A percentile compares a stretch with the other conserved stretches of the same genome.
Conservation (phyloP, 2,329 filamentous ascomycete species). For the Alternaria solani region DNA sequence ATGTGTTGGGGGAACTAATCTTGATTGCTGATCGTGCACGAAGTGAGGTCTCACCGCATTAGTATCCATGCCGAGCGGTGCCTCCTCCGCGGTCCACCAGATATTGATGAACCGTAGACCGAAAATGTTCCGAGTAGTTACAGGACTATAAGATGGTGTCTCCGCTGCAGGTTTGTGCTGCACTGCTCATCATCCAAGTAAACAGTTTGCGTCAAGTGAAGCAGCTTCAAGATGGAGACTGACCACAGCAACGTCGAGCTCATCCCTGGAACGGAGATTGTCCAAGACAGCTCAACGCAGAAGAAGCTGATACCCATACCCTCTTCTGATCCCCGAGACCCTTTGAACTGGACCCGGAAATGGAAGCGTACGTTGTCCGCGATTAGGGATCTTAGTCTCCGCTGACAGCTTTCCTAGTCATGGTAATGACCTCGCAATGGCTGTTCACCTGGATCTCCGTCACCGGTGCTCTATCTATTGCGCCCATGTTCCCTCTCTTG, state of each 20-base stretch:
- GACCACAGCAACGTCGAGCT: slow-evolving; percentile 23
- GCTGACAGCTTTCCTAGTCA: slow-evolving; percentile 30
- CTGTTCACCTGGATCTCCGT: slow-evolving; percentile 56
- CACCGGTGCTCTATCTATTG: slow-evolving; percentile 54
- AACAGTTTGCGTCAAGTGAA: background rate
- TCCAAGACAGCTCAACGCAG: slow-evolving; percentile 33
- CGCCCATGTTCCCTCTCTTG: slow-evolving; percentile 55
- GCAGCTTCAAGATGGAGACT: slow-evolving; percentile 20
- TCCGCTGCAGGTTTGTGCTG: background rate
- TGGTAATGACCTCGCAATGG: slow-evolving; percentile 50
- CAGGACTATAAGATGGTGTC: background rate
- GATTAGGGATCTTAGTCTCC: background rate
- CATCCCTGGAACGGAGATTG: slow-evolving; percentile 43
- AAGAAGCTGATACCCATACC: slow-evolving; percentile 41
- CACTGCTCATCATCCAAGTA: background rate
- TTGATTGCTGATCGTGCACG: slow-evolving; percentile 4
- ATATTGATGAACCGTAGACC: background rate
- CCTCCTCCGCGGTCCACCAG: slow-evolving; percentile 5
- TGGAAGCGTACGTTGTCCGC: slow-evolving; percentile 42
- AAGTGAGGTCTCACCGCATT: slow-evolving; percentile 6
- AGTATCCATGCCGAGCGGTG: background rate
- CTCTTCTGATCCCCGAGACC: slow-evolving; percentile 46
- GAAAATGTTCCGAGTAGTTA: background rate
- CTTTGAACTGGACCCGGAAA: slow-evolving; percentile 48
- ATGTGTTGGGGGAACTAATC: background rate